phyloP scores from a whole-genome alignment of 2,329 filamentous ascomycete genomes.

The Hypoxylon sp. region DNA sequence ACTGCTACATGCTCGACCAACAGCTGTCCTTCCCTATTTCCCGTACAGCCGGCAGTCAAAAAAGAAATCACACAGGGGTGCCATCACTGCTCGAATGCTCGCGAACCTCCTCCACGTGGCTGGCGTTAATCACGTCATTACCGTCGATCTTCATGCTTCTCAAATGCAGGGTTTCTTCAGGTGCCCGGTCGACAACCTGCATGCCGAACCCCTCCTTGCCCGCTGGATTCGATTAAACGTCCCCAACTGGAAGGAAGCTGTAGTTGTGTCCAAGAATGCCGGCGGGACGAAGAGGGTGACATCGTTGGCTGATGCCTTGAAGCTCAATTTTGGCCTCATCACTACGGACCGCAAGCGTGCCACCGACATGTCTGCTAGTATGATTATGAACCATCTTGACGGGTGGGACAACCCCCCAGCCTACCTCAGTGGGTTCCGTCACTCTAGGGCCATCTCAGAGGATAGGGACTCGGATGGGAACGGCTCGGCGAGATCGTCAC shows the following conservation, averaged over 20 bases:
- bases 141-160: constrained; percentile 93
- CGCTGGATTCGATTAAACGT: constrained; percentile 95
- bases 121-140: constrained; percentile 96
- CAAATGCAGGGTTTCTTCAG: constrained; percentile 99
- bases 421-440: constrained; percentile 41
- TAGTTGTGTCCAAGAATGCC: constrained; percentile 97
- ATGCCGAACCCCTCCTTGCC: constrained; percentile 93
- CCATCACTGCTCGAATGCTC: constrained; percentile 96
- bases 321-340: constrained; percentile 97
- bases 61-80: constrained; percentile 96
- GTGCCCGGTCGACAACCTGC: constrained; percentile 95
- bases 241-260: constrained; percentile 84
- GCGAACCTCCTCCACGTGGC: constrained; percentile 93
- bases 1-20: constrained; percentile 13
- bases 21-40: constrained; percentile 91
- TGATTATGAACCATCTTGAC: constrained; percentile 75
- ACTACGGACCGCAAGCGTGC: constrained; percentile 79
- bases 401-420: constrained; percentile 48
- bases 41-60: constrained; percentile 99
- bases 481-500: constrained; percentile 36
- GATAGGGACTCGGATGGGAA: constrained; percentile 44
- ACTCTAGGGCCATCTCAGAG: constrained; percentile 35
- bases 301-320: constrained; percentile 91
- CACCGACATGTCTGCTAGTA: constrained; percentile 76
- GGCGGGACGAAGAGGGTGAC: constrained; percentile 97